Conservation (phyloP, 768 basidiomycete genomes). For the Daedaleopsis nitida region DNA sequence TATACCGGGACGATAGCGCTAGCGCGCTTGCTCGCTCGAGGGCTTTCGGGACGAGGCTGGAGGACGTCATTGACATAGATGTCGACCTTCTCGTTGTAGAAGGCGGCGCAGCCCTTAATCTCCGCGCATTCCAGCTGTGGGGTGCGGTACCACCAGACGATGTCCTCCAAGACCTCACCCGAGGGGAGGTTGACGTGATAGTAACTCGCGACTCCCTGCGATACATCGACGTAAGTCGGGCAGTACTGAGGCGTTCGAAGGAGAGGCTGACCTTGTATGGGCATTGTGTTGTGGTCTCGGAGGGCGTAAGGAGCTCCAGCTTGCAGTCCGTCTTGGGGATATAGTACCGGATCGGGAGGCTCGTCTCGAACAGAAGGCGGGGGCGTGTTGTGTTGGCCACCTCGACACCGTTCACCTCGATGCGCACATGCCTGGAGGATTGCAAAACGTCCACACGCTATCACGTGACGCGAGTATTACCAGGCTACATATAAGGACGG, state of each 20-base stretch:
- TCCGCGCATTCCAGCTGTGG: conserved; percentile 51
- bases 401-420: conserved; percentile 64
- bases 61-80: conserved; percentile 64
- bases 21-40: conserved; percentile 11
- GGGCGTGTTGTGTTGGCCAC: conserved; percentile 59
- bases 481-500: not conserved
- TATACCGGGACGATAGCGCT: not conserved
- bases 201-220: conserved; percentile 63
- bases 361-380: conserved; percentile 59
- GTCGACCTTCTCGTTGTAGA: conserved; percentile 70
- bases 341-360: conserved; percentile 58
- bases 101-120: conserved; percentile 55
- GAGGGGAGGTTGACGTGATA: conserved; percentile 51
- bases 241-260: not conserved
- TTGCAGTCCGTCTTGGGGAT: conserved; percentile 59
- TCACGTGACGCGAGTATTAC: not conserved
- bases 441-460: conserved; percentile 64
- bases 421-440: conserved; percentile 60
- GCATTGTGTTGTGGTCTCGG: conserved; percentile 50
- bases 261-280: conserved; percentile 59
- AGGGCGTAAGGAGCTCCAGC: conserved; percentile 50
- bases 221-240: not conserved
- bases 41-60: conserved; percentile 36
- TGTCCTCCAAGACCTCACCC: conserved; percentile 45
- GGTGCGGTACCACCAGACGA: conserved; percentile 67